A percentile compares a stretch with the other conserved stretches of the same genome.
Conservation (phyloP, 805 yeast genomes). For the Suhomyces emberorum region DNA sequence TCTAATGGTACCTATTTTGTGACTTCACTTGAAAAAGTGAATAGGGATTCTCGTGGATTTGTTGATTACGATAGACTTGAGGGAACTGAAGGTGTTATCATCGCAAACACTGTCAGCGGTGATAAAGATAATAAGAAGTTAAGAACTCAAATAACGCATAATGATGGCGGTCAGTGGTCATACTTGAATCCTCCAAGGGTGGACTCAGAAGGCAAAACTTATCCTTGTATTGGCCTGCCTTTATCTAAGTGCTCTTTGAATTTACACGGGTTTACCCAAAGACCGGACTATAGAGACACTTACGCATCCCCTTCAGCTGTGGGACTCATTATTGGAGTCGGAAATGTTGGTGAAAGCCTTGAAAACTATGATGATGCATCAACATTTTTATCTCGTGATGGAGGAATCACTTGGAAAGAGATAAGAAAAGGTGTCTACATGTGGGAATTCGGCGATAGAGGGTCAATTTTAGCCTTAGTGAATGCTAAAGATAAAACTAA, state of each 20-base stretch:
- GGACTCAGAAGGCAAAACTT: constrained; percentile 59
- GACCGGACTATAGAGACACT: constrained; percentile 79
- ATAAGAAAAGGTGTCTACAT: constrained; percentile 67
- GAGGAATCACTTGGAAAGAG: constrained; percentile 86
- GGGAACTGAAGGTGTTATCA: constrained; percentile 79
- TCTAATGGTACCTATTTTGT: constrained; percentile 88
- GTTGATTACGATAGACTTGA: constrained; percentile 87
- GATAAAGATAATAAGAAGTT: constrained; percentile 49
- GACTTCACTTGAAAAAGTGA: constrained; percentile 63
- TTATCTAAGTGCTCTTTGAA: constrained; percentile 71
- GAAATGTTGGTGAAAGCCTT: constrained; percentile 75
- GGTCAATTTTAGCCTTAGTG: constrained; percentile 77
- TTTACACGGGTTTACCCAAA: constrained; percentile 87
- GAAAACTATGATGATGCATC: constrained; percentile 49
- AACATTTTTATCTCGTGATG: constrained; percentile 83
- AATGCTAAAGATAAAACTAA: constrained; percentile 58
- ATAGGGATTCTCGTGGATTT: constrained; percentile 67
- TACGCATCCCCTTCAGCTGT: constrained; percentile 85
- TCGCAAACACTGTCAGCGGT: constrained; percentile 69
- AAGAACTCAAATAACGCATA: constrained; percentile 73
- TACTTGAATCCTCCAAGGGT: constrained; percentile 64
- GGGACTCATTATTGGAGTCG: constrained; percentile 89
- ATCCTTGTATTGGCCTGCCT: constrained; percentile 48
- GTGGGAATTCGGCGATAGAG: constrained; percentile 98
- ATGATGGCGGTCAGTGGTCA: constrained; percentile 90